Percentiles rank a stretch among this genome's conserved stretches.
Evolutionary conservation across 495 filamentous ascomycete genomes (phyloP).

Genomic region (Pseudoneurospora amorphoporcata): DNA sequence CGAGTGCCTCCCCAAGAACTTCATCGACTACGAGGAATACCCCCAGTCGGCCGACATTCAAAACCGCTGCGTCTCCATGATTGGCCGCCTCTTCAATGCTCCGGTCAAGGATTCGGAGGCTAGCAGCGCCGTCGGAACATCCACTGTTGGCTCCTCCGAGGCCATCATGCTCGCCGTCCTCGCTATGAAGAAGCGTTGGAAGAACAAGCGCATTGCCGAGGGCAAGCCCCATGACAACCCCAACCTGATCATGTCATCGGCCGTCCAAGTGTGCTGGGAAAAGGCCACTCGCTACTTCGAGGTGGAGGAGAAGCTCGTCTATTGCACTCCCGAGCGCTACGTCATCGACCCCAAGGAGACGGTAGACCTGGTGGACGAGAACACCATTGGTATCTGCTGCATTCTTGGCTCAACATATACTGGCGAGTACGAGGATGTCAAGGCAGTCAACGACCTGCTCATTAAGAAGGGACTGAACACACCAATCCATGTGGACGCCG

Average conservation of each 20-base stretch:
- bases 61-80: conserved; percentile 88
- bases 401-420: conserved; percentile 91
- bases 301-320: conserved; percentile 80
- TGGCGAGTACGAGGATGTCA: conserved; percentile 90
- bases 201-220: conserved; percentile 66
- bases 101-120: conserved; percentile 38
- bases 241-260: conserved; percentile 87
- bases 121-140: conserved; percentile 66
- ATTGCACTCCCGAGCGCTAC: conserved; percentile 68
- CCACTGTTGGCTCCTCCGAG: conserved; percentile 76
- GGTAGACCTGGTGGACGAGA: conserved; percentile 80
- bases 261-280: conserved; percentile 94
- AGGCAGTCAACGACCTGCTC: conserved; percentile 77
- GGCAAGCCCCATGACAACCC: conserved; percentile 66
- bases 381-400: conserved; percentile 87
- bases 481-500: conserved; percentile 86
- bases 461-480: conserved; percentile 59
- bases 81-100: conserved; percentile 75
- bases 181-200: conserved; percentile 94
- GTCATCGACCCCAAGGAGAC: conserved; percentile 81
- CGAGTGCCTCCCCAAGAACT: conserved; percentile 83
- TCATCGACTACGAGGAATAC: conserved; percentile 90
- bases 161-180: conserved; percentile 85
- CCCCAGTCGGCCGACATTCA: conserved; percentile 83
- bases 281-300: conserved; percentile 94